A percentile compares a stretch with the other conserved stretches of the same genome.
Evolutionary conservation across 371 early-diverging fungal genomes (phyloP).

Genomic region (Sporodiniella umbellata): DNA sequence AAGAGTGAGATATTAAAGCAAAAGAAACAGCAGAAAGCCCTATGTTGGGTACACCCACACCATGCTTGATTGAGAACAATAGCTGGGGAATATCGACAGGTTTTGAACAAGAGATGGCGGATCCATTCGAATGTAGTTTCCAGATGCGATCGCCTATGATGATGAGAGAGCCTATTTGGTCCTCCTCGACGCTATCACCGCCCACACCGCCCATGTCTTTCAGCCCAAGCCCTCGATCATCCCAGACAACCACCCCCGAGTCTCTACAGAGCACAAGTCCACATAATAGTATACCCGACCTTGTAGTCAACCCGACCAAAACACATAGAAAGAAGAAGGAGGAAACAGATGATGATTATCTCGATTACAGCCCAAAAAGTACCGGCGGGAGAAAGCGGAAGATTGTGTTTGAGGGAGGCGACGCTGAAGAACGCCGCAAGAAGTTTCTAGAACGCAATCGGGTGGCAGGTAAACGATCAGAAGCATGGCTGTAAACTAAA

Average conservation of each 20-base stretch:
- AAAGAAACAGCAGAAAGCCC: too few relatives aligned
- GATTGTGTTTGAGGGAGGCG: constrained; percentile 34
- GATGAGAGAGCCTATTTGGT: background rate
- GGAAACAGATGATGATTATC: background rate
- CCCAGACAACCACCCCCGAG: too few relatives aligned
- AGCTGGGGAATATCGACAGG: constrained; percentile 30
- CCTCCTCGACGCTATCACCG: constrained; percentile 1
- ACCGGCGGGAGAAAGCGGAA: constrained; percentile 30
- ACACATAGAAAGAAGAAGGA: constrained; percentile 1
- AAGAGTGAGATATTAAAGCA: too few relatives aligned
- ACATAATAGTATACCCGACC: too few relatives aligned
- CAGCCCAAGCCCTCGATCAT: constrained; percentile 26
- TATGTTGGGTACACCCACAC: constrained; percentile 33
- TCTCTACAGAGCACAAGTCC: too few relatives aligned
- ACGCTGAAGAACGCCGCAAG: constrained; percentile 29
- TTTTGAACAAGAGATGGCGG: constrained; percentile 18
- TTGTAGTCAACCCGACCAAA: too few relatives aligned
- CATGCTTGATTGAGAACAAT: constrained; percentile 30
- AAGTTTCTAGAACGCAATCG: constrained; percentile 66
- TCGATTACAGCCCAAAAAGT: background rate
- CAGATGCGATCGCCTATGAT: constrained; percentile 3
- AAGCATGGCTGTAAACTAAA: background rate
- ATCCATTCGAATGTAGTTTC: constrained; percentile 31
- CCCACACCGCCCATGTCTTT: constrained; percentile 20
- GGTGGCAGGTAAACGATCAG: constrained; percentile 47